Conservation (phyloP, 2,329 filamentous ascomycete species). For the Ascochyta lentis region DNA sequence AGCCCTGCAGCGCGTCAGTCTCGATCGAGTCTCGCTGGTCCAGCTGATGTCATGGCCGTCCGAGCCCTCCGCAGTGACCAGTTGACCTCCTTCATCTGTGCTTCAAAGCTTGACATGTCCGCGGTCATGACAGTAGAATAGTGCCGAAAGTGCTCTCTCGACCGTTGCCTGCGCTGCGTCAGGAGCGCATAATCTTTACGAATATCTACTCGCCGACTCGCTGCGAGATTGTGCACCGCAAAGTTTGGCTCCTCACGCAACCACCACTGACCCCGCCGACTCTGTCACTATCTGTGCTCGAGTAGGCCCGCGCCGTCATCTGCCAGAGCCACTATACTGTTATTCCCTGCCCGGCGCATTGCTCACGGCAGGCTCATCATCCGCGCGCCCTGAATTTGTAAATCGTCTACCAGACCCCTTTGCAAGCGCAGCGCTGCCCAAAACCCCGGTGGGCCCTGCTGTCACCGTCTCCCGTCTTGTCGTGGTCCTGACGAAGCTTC, state of each 20-base stretch:
- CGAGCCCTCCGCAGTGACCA: conserved; percentile 23
- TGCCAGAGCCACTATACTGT: conserved; percentile 18
- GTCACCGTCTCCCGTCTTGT: conserved; percentile 20
- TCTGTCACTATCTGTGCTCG: neutral
- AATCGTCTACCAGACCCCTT: neutral
- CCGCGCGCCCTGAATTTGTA: conserved; percentile 26
- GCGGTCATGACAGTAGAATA: conserved; percentile 12
- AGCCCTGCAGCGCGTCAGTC: conserved; percentile 29
- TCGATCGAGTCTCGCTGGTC: conserved; percentile 21
- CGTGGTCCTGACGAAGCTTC: conserved; percentile 30
- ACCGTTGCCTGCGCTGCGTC: conserved; percentile 6
- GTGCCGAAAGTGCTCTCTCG: conserved; percentile 16
- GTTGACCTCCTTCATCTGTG: conserved; percentile 12
- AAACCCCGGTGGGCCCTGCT: conserved; percentile 41
- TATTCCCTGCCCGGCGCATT: conserved; percentile 20
- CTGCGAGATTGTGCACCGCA: conserved; percentile 10
- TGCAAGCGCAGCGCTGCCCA: conserved; percentile 15
- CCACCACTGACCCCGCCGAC: conserved; percentile 25
- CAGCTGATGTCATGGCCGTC: conserved; percentile 38
- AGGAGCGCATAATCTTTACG: conserved; percentile 10
- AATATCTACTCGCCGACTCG: conserved; percentile 15
- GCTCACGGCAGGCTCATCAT: conserved; percentile 19
- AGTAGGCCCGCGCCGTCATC: conserved; percentile 38
- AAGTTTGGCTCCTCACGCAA: neutral
- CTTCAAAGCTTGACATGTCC: conserved; percentile 22